Evolutionary conservation across 805 yeast genomes (phyloP), one percentile per base, ranked within the genome.

Genomic region (Teunomyces pallodes): DNA sequence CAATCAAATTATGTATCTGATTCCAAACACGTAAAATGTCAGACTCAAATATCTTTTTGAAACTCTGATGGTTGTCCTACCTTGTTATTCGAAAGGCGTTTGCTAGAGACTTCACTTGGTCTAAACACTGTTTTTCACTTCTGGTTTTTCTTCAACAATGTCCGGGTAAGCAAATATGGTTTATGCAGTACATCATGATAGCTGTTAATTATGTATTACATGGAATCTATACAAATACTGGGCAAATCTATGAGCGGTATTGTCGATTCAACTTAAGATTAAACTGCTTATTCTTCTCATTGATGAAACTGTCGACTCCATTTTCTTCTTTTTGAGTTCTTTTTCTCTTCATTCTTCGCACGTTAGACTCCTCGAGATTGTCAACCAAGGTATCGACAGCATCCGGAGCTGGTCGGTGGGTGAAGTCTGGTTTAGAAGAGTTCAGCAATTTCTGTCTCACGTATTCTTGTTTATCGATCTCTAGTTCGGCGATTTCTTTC

Each of bases 261-360:
- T 81, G 81, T 29, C 90, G 69, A 40, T 78, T 64, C 53, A 87
- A 67, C 58, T 87, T 87, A 60, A 77, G 79, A 65, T 87, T 87
- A 65, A 87, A 87, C 55, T 84, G 84, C 59, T 76, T 79, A 70
- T 87, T 87, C 64, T 83, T 84, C 53, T 83, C 89, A 60, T 84
- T 87, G 59, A 87, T 80, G 62, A 68, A 77, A 27, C 77, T 70
- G 4, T 68, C 70, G 14, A 60, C 72, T 4, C 61, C 69, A 4
- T 62, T 74, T 3, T 60, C 70, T 9, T 64, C 67, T 8, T 58
- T 62, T 44, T 67, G 58, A 45, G 58, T 62, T 48, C 64, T 66
- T 53, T 77, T 66, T 55, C 77, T 66, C 43, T 64, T 65, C 52
- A 61, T 60, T 40, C 66, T 64, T 28, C 67, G 66, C 57, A 60